Conservation (phyloP, 1,139 yeast genomes). For the Casaregolazyma suthepensis region DNA sequence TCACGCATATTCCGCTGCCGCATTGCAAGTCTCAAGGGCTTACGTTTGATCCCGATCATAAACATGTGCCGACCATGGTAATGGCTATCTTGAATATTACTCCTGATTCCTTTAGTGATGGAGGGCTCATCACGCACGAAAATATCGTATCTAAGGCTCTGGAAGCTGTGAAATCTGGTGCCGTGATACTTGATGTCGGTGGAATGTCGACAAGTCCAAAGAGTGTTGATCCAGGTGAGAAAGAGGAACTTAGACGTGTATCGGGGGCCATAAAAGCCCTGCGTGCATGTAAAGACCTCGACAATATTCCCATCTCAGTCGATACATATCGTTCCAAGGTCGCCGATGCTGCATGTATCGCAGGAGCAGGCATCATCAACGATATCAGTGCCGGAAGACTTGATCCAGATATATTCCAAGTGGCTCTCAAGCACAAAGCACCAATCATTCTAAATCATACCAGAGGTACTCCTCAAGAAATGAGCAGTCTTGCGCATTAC, state of each 20-base stretch:
- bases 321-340: constrained; percentile 80
- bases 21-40: constrained; percentile 16
- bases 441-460: constrained; percentile 83
- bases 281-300: constrained; percentile 40
- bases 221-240: constrained; percentile 50
- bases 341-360: constrained; percentile 58
- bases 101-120: constrained; percentile 95
- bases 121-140: constrained; percentile 46
- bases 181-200: constrained; percentile 76
- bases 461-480: constrained; percentile 73
- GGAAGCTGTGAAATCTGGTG: constrained; percentile 49
- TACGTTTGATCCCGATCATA: constrained; percentile 24
- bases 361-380: constrained; percentile 88
- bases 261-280: constrained; percentile 64
- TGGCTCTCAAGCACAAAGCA: constrained; percentile 56
- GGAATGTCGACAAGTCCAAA: constrained; percentile 93
- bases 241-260: constrained; percentile 60
- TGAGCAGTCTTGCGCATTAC: constrained; percentile 59
- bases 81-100: constrained; percentile 91
- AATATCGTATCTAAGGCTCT: constrained; percentile 39
- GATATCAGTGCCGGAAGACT: constrained; percentile 81
- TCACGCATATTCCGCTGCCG: constrained; percentile 30
- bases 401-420: constrained; percentile 59
- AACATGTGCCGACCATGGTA: constrained; percentile 32
- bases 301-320: constrained; percentile 54